A percentile compares a stretch with the other conserved stretches of the same genome.
Evolutionary conservation across 23 red algal species (phyloP).

Genomic region (Cyanidiococcus yangmingshanensis): DNA sequence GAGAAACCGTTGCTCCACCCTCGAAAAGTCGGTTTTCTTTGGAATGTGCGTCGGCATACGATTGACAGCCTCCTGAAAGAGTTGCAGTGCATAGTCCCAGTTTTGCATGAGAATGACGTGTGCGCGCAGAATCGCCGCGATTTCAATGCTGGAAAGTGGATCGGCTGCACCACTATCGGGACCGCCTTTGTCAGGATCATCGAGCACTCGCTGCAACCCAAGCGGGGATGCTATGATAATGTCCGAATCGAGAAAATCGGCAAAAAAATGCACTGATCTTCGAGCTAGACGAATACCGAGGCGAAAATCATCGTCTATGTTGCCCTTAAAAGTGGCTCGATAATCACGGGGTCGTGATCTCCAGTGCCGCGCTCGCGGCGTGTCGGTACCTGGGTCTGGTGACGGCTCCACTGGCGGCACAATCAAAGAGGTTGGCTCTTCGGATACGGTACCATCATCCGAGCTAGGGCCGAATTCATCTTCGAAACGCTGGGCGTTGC

Average conservation of each 20-base stretch:
- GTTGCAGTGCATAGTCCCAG: constrained; percentile 39
- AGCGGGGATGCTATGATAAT: constrained; percentile 81
- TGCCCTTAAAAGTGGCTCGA: constrained; percentile 54
- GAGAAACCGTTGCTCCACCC: constrained; percentile 54
- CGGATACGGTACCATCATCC: constrained; percentile 12
- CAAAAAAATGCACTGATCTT: constrained; percentile 44
- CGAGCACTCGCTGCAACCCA: constrained; percentile 33
- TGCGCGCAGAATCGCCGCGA: constrained; percentile 47
- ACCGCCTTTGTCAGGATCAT: constrained; percentile 31
- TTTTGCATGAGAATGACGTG: constrained; percentile 78
- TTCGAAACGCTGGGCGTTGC: constrained; percentile 45
- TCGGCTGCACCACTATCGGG: constrained; percentile 23
- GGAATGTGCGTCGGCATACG: constrained; percentile 32
- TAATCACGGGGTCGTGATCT: constrained; percentile 34
- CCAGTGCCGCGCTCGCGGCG: background rate
- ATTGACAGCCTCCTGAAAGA: constrained; percentile 42
- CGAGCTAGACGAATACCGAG: constrained; percentile 51
- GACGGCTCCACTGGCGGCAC: background rate
- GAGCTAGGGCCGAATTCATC: constrained; percentile 44
- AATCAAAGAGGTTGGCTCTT: background rate
- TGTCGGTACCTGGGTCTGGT: background rate
- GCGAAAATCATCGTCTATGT: constrained; percentile 88
- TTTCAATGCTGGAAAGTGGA: constrained; percentile 69
- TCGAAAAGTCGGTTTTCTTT: constrained; percentile 61
- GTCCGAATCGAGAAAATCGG: constrained; percentile 66